Conservation (phyloP, 306 rosid species). For the Ormosia emarginata region DNA sequence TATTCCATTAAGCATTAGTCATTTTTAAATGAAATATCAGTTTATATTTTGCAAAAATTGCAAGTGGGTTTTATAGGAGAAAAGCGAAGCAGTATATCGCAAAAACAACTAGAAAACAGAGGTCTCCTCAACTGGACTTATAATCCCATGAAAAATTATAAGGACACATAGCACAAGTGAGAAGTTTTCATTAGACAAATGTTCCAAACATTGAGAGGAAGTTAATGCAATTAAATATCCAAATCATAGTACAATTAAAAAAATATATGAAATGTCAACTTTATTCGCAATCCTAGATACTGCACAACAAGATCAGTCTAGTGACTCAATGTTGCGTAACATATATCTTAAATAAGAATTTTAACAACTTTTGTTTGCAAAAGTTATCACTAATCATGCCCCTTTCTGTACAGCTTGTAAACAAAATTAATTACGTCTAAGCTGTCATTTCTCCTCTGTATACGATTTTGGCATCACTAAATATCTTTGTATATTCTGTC, state of each 20-base stretch:
- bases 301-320: background rate
- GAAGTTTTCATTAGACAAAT: background rate
- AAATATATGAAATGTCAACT: background rate
- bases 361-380: background rate
- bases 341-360: background rate
- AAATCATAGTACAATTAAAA: background rate
- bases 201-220: background rate
- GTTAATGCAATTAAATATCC: background rate
- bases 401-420: background rate
- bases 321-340: background rate
- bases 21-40: background rate
- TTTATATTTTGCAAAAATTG: background rate
- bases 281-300: conserved; percentile 1
- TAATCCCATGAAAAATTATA: background rate
- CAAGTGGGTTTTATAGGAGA: background rate
- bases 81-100: background rate
- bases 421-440: background rate
- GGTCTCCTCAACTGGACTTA: background rate
- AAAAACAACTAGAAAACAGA: background rate
- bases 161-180: conserved; percentile 6
- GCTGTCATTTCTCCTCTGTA: background rate
- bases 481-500: background rate
- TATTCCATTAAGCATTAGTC: background rate
- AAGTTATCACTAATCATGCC: background rate
- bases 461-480: background rate